A percentile compares a stretch with the other conserved stretches of the same genome.
These are phyloP conservation scores for Scheffersomyces spartinae DNA, from an alignment of 805 yeast species.

Conservation along the genomic window DNA sequence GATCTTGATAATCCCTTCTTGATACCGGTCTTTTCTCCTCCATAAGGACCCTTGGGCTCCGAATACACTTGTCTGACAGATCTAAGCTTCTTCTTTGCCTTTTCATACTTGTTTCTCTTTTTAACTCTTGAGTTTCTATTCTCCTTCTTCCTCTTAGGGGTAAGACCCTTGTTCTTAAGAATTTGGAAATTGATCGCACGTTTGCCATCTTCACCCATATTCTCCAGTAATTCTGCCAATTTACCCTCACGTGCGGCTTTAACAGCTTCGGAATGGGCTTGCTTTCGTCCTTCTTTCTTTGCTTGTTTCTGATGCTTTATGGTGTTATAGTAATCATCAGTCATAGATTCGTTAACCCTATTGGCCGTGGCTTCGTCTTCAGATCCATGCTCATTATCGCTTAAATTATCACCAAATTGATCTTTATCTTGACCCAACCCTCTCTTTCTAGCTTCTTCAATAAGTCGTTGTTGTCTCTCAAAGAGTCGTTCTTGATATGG, in stretches of 20 bases:
- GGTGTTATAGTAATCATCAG: conserved; percentile 46
- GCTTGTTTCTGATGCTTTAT: conserved; percentile 36
- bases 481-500: conserved; percentile 86
- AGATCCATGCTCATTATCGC: conserved; percentile 35
- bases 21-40: conserved; percentile 95
- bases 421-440: conserved; percentile 42
- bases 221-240: conserved; percentile 58
- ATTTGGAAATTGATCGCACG: conserved; percentile 94
- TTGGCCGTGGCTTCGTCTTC: conserved; percentile 35
- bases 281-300: conserved; percentile 43
- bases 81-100: conserved; percentile 86
- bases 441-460: conserved; percentile 81
- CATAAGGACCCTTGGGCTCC: conserved; percentile 59
- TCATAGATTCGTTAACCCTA: conserved; percentile 34
- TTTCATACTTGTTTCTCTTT: conserved; percentile 94
- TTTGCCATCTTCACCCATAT: conserved; percentile 70
- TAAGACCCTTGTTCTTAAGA: conserved; percentile 90
- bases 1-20: conserved; percentile 87
- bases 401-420: conserved; percentile 45
- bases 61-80: conserved; percentile 86
- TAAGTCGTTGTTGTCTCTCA: conserved; percentile 79
- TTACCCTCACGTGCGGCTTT: conserved; percentile 79
- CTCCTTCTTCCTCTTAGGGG: conserved; percentile 87
- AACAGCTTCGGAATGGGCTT: conserved; percentile 60
- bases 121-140: conserved; percentile 93